These are phyloP conservation scores for Borovskyia barvae DNA, from an alignment of 208 protist species.

Conservation along the genomic window DNA sequence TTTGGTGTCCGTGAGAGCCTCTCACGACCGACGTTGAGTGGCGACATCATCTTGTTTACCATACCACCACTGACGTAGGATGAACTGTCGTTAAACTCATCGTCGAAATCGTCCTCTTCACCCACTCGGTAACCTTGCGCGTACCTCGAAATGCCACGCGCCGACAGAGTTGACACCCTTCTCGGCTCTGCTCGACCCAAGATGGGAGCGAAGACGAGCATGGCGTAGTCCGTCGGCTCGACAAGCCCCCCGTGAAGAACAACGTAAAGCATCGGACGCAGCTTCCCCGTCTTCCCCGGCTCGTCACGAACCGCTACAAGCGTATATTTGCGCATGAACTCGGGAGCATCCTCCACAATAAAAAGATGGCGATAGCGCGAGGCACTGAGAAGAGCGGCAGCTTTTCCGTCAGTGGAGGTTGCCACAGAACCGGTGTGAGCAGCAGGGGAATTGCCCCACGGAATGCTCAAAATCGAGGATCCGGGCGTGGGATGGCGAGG, in stretches of 20 bases:
- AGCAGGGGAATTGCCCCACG: not conserved
- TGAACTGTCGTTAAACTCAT: conserved; percentile 13
- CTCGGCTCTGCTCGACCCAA: conserved; percentile 19
- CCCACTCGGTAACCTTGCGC: not conserved
- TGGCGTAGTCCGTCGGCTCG: conserved; percentile 59
- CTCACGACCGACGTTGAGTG: too few species aligned
- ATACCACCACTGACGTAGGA: not conserved
- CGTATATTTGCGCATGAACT: conserved; percentile 80
- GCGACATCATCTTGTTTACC: too few species aligned
- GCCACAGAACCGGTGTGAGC: not conserved
- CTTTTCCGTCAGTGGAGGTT: not conserved
- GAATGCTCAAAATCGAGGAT: not conserved
- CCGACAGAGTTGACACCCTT: not conserved
- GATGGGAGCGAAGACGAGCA: conserved; percentile 71
- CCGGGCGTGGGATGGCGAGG: not conserved
- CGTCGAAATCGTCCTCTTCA: conserved; percentile 1
- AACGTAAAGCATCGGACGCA: conserved; percentile 51
- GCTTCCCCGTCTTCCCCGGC: conserved; percentile 8
- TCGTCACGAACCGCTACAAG: conserved; percentile 43
- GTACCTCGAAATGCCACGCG: not conserved
- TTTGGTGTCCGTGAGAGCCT: too few species aligned
- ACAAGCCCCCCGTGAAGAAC: conserved; percentile 77
- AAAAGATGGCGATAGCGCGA: conserved; percentile 33
- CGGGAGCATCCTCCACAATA: conserved; percentile 52
- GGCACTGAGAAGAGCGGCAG: conserved; percentile 5